Conservation (phyloP, 2,329 filamentous ascomycete genomes). For the Hypoxylon sp. region DNA sequence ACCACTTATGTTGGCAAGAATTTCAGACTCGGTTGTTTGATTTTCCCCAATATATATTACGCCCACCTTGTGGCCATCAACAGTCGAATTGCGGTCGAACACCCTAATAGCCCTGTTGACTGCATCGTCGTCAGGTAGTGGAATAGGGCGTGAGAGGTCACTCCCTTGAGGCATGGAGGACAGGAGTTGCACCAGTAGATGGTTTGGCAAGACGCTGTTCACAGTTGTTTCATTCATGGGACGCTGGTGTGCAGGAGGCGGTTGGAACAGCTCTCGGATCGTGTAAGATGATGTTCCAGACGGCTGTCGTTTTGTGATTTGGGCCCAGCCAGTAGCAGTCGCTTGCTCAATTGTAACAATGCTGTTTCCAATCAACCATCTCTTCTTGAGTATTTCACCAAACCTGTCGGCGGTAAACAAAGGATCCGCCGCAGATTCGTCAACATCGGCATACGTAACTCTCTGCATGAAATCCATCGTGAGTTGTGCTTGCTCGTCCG, state of each 20-base stretch:
- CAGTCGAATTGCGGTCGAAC: slow-evolving; percentile 89
- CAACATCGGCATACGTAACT: slow-evolving; percentile 86
- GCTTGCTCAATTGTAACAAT: slow-evolving; percentile 82
- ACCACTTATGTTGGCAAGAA: slow-evolving; percentile 87
- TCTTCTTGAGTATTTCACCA: slow-evolving; percentile 75
- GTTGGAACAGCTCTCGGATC: slow-evolving; percentile 71
- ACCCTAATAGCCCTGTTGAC: slow-evolving; percentile 80
- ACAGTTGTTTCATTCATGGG: slow-evolving; percentile 66
- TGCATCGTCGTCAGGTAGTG: slow-evolving; percentile 78
- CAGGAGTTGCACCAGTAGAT: slow-evolving; percentile 78
- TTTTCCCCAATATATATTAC: slow-evolving; percentile 93
- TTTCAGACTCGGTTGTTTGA: slow-evolving; percentile 85
- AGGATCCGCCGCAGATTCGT: slow-evolving; percentile 78
- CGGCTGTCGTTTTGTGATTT: slow-evolving; percentile 79
- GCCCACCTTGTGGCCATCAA: slow-evolving; percentile 96
- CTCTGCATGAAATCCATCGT: slow-evolving; percentile 96
- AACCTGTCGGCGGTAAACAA: slow-evolving; percentile 76
- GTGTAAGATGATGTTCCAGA: slow-evolving; percentile 75
- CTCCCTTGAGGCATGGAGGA: slow-evolving; percentile 72
- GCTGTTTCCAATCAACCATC: slow-evolving; percentile 81
- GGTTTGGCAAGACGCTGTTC: slow-evolving; percentile 78
- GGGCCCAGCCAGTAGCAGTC: slow-evolving; percentile 75
- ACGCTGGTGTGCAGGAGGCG: slow-evolving; percentile 71
- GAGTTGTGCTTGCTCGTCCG: slow-evolving; percentile 93
- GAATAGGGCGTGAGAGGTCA: slow-evolving; percentile 77